Evolutionary conservation across 352 stramenopile genomes (phyloP), one percentile per base, ranked within the genome.

Genomic region (Globisporangium carolinianum): DNA sequence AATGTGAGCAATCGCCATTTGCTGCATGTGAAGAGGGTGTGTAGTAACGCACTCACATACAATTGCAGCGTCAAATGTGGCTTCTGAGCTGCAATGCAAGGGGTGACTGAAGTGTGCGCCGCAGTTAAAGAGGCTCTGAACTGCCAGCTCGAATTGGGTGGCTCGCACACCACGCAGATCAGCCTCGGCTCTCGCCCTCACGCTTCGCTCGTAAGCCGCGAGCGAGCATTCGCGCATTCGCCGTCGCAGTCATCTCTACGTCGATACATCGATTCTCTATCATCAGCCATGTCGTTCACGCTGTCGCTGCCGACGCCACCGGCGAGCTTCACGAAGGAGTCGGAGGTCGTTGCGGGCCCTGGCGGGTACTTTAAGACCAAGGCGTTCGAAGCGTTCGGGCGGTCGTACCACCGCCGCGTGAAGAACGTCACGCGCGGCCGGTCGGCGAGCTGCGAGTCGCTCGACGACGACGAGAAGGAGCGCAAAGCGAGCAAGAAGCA

Each of bases 291-390:
- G 65, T 77, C 72, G 61, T 60, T 84, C 54, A 75, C 68, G 61
- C 73, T 87, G 57, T 83, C 79, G 67, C 67, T 92, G 50, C 83
- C 83, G 37, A 59, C 69, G 56, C 74, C 79, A 39, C 79, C 83
- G 5, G 55, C 66, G 56, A 67, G 39, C 51, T 77, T 83, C 60
- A 66, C 63, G n/a, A 67, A 75, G 46, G 77, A 88, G 63, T 68
- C 75, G 48, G 72, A 79, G 54, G 66, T 86, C 36, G 51, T 76
- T 18, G 49, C 83, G 9, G 77, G 76, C 36, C 72, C 91, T 14
- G 81, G 83, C 37, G 83, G 83, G 42, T 91, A 91, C 72, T 86
- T 86, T 32, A 58, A 75, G 43, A 77, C 81, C 51, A 93, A 93
- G 76, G 76, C 72, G 55, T 75, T 93, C 47, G 81, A 91, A 65